These are phyloP conservation scores for Vinca minor DNA, from an alignment of 257 asterid species.

Conservation along the genomic window DNA sequence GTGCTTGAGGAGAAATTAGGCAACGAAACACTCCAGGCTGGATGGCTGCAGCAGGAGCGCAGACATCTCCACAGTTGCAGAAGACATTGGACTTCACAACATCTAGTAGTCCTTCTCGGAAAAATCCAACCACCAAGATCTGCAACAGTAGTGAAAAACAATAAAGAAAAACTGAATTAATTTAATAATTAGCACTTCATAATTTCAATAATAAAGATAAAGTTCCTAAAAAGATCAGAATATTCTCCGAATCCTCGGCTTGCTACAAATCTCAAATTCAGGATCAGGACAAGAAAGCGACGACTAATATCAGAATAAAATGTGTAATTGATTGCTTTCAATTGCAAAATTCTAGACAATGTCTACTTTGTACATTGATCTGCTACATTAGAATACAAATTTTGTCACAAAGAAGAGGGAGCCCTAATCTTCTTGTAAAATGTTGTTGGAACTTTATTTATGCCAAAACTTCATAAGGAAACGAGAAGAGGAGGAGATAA, in stretches of 20 bases:
- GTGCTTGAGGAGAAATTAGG: constrained; percentile 55
- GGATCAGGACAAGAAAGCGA: background rate
- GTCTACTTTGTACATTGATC: background rate
- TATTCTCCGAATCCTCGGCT: background rate
- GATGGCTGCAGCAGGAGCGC: constrained; percentile 47
- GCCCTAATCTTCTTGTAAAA: background rate
- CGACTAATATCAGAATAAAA: background rate
- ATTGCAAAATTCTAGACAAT: background rate
- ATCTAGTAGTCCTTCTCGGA: constrained; percentile 40
- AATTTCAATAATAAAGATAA: background rate
- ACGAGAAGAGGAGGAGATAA: background rate
- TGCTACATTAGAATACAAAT: background rate
- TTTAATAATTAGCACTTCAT: background rate
- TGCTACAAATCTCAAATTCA: background rate
- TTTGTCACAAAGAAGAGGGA: background rate
- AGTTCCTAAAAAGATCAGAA: background rate
- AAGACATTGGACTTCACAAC: constrained; percentile 35
- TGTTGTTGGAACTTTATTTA: background rate
- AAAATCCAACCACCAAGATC: constrained; percentile 72
- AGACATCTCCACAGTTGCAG: constrained; percentile 62
- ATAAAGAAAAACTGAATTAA: background rate
- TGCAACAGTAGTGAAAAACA: constrained; percentile 31
- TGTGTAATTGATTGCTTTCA: background rate
- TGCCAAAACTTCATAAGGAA: background rate
- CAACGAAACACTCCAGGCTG: constrained; percentile 81